A percentile compares a stretch with the other conserved stretches of the same genome.
Evolutionary conservation across 352 stramenopile species (phyloP).

Genomic region (Globisporangium mamillatum): DNA sequence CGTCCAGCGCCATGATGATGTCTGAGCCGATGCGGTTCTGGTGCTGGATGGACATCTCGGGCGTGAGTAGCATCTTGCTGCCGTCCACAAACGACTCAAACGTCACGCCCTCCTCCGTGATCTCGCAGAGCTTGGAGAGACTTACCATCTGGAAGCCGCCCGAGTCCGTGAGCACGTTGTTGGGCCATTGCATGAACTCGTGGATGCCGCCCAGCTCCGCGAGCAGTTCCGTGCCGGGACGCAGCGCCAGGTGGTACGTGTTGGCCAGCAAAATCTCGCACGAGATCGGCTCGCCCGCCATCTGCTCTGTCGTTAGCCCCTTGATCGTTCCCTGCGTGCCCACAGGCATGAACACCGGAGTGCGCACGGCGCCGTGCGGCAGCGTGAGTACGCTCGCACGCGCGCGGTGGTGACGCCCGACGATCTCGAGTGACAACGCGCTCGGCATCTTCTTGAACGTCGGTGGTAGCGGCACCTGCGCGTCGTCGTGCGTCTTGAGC

Average conservation of each 20-base stretch:
- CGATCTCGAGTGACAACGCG: constrained; percentile 43
- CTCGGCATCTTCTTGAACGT: constrained; percentile 42
- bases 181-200: constrained; percentile 94
- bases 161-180: constrained; percentile 96
- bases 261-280: constrained; percentile 96
- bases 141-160: constrained; percentile 99
- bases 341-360: constrained; percentile 97
- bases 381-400: constrained; percentile 74
- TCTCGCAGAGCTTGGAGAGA: constrained; percentile 92
- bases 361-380: constrained; percentile 85
- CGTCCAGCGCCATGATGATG: constrained; percentile 98
- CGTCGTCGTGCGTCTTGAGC: constrained; percentile 14
- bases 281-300: constrained; percentile 59
- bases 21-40: constrained; percentile 97
- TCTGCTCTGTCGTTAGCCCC: constrained; percentile 82
- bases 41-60: constrained; percentile 89
- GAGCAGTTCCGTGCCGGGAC: constrained; percentile 89
- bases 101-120: constrained; percentile 82
- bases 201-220: constrained; percentile 90
- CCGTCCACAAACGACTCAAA: constrained; percentile 90
- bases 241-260: constrained; percentile 96
- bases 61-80: constrained; percentile 91
- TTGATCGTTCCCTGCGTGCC: constrained; percentile 97
- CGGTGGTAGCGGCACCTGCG: background rate
- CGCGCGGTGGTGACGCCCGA: constrained; percentile 48